Evolutionary conservation across 1,284 basidiomycete species (phyloP), one percentile per base, ranked within the genome.

Genomic region (Ceratorhiza oryzae-sativae): DNA sequence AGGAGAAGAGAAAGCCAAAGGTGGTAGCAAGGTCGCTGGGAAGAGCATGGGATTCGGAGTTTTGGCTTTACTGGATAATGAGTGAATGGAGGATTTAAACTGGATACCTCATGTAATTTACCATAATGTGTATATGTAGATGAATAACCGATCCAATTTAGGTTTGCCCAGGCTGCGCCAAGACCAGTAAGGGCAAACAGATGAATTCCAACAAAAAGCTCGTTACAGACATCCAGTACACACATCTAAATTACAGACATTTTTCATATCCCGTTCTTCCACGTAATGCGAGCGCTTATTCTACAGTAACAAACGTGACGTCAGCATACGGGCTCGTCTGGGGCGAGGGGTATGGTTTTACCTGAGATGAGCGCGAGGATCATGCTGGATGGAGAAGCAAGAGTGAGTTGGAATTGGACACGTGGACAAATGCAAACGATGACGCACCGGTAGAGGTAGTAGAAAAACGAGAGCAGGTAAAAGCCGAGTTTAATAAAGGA

Each of bases 401-500:
- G 25, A n/a, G n/a, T n/a, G 32, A 42, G n/a, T 73, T 34, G 10
- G 13, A 48, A n/a, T 36, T 41, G 20, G 48, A 45, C 51, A 67
- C 49, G 67, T 48, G 60, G 42, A 23, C 6, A 27, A 12, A 9
- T 4, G 39, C 71, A 56, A 42, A 18, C 2, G 73, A 58, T 32
- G 32, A 85, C 92, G 76, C 77, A 94, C 93, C 93, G 87, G 82
- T 97, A 98, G 77, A 97, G 89, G 80, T 97, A 97, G 84, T 96
- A 97, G 87, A 97, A 97, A 87, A 97, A 97, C 59, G 91, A 94
- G 74, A 97, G 84, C 72, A 97, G 87, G 81, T 96, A 97, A 82
- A 97, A 96, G 23, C 93, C 95, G 73, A 98, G 90, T 84, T 97
- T 98, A 82, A 97, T 87, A 80, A 99, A 98, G 78, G 91, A 91